These are phyloP conservation scores for Fusarium pseudograminearum DNA, from an alignment of 2,329 filamentous ascomycete genomes.

Conservation along the genomic window DNA sequence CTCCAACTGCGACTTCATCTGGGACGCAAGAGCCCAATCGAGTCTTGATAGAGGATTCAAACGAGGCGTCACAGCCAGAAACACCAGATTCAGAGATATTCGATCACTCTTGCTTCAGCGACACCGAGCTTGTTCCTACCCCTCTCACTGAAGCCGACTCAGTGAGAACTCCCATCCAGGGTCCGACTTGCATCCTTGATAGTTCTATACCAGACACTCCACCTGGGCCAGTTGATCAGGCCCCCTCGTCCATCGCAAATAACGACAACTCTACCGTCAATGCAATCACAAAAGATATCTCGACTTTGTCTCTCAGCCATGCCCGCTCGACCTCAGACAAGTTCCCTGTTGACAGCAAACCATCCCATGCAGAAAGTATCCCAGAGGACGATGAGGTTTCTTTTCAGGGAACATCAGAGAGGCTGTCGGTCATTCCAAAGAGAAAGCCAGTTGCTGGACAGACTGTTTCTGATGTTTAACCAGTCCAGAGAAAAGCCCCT, in stretches of 20 bases:
- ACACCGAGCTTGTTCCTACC: slow-evolving; percentile 21
- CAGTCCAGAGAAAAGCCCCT: neutral
- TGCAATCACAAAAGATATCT: neutral
- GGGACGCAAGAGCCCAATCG: neutral
- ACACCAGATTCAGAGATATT: slow-evolving; percentile 18
- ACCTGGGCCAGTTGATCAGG: neutral
- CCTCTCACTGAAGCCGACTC: neutral
- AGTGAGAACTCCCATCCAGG: neutral
- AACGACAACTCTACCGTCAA: neutral
- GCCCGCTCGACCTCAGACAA: too few species aligned
- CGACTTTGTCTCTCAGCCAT: neutral
- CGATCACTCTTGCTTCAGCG: slow-evolving; percentile 3
- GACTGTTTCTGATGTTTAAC: neutral
- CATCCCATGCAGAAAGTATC: neutral
- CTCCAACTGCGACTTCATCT: neutral
- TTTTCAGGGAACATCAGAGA: neutral
- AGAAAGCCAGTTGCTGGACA: neutral
- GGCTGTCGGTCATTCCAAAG: neutral
- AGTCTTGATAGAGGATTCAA: neutral
- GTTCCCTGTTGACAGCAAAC: neutral
- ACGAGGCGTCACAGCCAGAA: slow-evolving; percentile 1
- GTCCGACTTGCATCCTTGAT: neutral
- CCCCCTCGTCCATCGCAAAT: neutral
- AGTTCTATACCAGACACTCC: slow-evolving; percentile 1
- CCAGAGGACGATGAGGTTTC: neutral